phyloP scores from a whole-genome alignment of 345 rosid genomes.

The Barbarea vulgaris region DNA sequence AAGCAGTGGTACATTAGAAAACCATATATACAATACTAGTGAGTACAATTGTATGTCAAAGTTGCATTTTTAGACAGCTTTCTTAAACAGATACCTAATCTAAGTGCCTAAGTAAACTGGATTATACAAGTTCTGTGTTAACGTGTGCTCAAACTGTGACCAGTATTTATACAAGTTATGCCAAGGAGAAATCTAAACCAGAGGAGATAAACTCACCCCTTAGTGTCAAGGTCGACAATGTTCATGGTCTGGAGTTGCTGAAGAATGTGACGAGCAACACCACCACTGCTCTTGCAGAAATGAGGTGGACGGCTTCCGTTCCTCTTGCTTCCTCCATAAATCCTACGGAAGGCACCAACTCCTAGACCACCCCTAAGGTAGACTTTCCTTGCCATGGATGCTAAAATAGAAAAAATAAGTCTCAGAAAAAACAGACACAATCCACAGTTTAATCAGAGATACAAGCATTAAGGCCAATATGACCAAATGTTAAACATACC shows the following conservation, averaged over 20 bases:
- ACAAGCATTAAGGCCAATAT: not conserved
- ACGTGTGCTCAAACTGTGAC: not conserved
- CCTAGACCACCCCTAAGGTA: conserved; percentile 49
- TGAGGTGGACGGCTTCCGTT: conserved; percentile 48
- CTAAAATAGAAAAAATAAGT: not conserved
- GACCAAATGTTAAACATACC: conserved; percentile 37
- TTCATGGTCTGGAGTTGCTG: conserved; percentile 49
- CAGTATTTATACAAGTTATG: not conserved
- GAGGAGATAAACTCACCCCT: conserved; percentile 39
- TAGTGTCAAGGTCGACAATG: conserved; percentile 44
- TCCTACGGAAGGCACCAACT: conserved; percentile 48
- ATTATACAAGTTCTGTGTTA: not conserved
- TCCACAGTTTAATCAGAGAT: not conserved
- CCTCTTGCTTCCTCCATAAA: conserved; percentile 50
- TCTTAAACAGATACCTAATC: not conserved
- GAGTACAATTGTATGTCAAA: not conserved
- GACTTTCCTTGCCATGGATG: conserved; percentile 47
- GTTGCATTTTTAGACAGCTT: not conserved
- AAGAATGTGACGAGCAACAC: conserved; percentile 49
- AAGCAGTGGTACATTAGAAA: not conserved
- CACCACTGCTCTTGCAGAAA: conserved; percentile 50
- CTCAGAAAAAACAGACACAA: not conserved
- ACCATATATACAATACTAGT: not conserved
- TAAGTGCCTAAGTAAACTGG: not conserved
- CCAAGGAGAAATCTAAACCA: not conserved